These are phyloP conservation scores for Penicillium sp. DNA, from an alignment of 2,329 filamentous ascomycete species.

Conservation along the genomic window DNA sequence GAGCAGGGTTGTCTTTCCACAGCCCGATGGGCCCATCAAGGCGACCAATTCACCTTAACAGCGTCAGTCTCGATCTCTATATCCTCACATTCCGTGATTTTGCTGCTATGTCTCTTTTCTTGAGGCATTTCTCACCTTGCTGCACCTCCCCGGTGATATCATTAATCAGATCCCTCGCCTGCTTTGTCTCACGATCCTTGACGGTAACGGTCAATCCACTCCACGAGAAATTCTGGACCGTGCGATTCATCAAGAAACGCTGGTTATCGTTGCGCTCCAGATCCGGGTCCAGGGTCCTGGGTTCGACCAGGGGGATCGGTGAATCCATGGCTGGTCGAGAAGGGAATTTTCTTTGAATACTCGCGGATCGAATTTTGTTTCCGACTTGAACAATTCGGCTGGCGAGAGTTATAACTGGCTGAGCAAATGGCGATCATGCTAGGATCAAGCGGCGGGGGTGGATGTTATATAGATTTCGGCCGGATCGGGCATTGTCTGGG, in stretches of 20 bases:
- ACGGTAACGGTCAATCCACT: conserved; percentile 69
- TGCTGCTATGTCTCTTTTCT: too few species aligned
- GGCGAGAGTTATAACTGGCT: neutral
- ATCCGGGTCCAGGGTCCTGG: conserved; percentile 23
- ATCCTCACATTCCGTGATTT: too few species aligned
- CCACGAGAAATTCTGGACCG: conserved; percentile 70
- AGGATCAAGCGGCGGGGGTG: neutral
- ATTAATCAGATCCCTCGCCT: conserved; percentile 66
- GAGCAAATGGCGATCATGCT: neutral
- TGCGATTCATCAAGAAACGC: conserved; percentile 59
- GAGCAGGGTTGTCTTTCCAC: conserved; percentile 82
- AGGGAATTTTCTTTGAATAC: neutral
- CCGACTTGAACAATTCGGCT: too few species aligned
- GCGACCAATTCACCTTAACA: conserved; percentile 70
- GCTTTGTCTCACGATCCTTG: conserved; percentile 69
- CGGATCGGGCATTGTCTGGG: too few species aligned
- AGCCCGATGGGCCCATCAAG: conserved; percentile 75
- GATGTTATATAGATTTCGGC: too few species aligned
- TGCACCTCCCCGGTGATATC: conserved; percentile 66
- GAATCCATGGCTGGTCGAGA: conserved; percentile 9
- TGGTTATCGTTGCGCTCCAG: conserved; percentile 35
- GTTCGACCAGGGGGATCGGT: neutral
- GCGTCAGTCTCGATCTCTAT: neutral
- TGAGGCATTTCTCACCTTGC: conserved; percentile 56
- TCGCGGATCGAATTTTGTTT: too few species aligned